Percentiles rank a stretch among this genome's conserved stretches.
Conservation (phyloP, 1,284 basidiomycete genomes). For the Acaromyces ingoldii region DNA sequence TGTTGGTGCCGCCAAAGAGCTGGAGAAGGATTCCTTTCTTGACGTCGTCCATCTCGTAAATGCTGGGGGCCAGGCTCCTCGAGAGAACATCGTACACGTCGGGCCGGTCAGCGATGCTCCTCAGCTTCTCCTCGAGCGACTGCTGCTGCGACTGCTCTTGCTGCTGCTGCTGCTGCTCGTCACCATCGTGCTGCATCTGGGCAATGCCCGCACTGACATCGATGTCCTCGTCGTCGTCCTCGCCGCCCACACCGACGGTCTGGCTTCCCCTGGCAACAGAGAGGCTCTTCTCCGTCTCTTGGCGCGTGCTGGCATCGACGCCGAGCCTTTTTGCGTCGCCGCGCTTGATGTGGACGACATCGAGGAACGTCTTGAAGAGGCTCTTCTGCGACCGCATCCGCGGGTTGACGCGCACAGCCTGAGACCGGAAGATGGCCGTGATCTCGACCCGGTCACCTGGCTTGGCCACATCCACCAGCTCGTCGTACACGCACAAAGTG, state of each 20-base stretch:
- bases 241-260: conserved; percentile 77
- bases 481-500: conserved; percentile 90
- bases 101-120: conserved; percentile 66
- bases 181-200: neutral
- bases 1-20: conserved; percentile 95
- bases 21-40: conserved; percentile 96
- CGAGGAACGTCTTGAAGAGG: conserved; percentile 93
- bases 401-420: conserved; percentile 88
- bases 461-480: conserved; percentile 89
- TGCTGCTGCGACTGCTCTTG: conserved; percentile 21
- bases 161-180: conserved; percentile 11
- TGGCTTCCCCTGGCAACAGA: conserved; percentile 56
- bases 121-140: conserved; percentile 61
- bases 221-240: conserved; percentile 51
- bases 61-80: conserved; percentile 81
- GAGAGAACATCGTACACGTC: conserved; percentile 86
- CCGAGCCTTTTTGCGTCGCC: conserved; percentile 65
- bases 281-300: conserved; percentile 38
- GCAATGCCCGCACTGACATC: conserved; percentile 10
- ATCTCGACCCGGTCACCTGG: conserved; percentile 88
- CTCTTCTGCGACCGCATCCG: conserved; percentile 86
- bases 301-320: conserved; percentile 74
- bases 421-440: conserved; percentile 89
- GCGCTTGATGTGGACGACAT: conserved; percentile 85
- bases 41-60: conserved; percentile 98